A percentile compares a stretch with the other conserved stretches of the same genome.
These are phyloP conservation scores for Linnemannia exigua DNA, from an alignment of 192 early-diverging fungal species.

Conservation along the genomic window DNA sequence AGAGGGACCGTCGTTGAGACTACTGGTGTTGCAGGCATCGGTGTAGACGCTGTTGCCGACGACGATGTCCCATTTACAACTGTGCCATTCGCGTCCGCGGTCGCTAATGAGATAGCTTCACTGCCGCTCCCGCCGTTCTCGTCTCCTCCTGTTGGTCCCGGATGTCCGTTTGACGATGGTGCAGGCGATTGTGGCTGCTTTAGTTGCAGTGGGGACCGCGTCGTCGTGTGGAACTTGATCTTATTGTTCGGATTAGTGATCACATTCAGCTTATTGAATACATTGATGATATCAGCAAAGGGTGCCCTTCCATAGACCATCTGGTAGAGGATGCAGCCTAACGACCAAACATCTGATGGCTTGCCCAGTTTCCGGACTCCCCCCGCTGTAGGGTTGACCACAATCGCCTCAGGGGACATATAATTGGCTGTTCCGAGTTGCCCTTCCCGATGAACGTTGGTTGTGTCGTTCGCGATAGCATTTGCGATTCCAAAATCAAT, in stretches of 20 bases:
- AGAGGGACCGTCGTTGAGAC: slow-evolving; percentile 26
- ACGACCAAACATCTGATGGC: slow-evolving; percentile 91
- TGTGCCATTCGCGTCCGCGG: neutral
- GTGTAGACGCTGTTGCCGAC: neutral
- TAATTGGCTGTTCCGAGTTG: slow-evolving; percentile 95
- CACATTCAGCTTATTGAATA: slow-evolving; percentile 75
- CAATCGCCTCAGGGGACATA: slow-evolving; percentile 95
- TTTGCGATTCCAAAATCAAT: slow-evolving; percentile 99
- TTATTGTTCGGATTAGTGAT: slow-evolving; percentile 79
- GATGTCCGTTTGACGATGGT: neutral
- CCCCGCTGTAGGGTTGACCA: slow-evolving; percentile 48
- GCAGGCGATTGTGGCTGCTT: slow-evolving; percentile 4
- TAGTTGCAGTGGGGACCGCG: slow-evolving; percentile 16
- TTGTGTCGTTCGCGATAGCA: slow-evolving; percentile 92
- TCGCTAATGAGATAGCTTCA: neutral
- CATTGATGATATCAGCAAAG: slow-evolving; percentile 77
- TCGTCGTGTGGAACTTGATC: slow-evolving; percentile 73
- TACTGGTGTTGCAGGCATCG: neutral
- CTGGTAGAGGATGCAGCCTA: slow-evolving; percentile 95
- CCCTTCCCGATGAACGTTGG: slow-evolving; percentile 90
- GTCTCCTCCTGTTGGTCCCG: neutral
- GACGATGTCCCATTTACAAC: too few species aligned
- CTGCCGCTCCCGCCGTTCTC: neutral
- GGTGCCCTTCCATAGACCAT: slow-evolving; percentile 90
- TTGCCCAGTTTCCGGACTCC: slow-evolving; percentile 73